phyloP scores from a whole-genome alignment of 2,329 filamentous ascomycete species.

The Colletotrichum sp. region DNA sequence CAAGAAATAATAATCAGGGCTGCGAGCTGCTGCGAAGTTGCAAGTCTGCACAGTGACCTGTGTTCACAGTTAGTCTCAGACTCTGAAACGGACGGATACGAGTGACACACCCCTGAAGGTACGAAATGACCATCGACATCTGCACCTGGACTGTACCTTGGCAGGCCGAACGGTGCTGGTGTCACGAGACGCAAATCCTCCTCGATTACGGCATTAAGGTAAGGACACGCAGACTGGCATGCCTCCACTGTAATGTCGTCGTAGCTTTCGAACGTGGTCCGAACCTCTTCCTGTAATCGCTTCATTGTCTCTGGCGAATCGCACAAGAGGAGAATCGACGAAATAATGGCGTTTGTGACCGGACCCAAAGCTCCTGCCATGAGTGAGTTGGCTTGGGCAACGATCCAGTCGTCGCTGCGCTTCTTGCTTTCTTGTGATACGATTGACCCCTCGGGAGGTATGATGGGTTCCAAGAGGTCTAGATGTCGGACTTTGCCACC shows the following conservation, averaged over 20 bases:
- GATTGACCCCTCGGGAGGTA: not conserved
- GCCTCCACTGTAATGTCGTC: not conserved
- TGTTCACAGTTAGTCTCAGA: not conserved
- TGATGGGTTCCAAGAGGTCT: not conserved
- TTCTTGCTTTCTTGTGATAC: not conserved
- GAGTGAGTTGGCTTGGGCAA: not conserved
- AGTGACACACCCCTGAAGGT: not conserved
- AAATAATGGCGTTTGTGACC: not conserved
- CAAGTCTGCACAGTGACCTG: not conserved
- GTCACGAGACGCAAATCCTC: not conserved
- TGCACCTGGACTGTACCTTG: not conserved
- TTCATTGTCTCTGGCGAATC: not conserved
- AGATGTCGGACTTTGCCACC: not conserved
- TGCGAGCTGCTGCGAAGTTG: not conserved
- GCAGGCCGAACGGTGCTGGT: not conserved
- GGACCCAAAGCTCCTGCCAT: not conserved
- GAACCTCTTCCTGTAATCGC: not conserved
- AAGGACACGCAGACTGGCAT: not conserved
- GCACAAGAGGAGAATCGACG: not conserved
- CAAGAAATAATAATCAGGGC: not conserved
- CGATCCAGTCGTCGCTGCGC: not conserved
- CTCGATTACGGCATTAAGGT: not conserved
- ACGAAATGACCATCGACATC: not conserved
- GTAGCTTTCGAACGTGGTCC: not conserved
- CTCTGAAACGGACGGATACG: rapidly evolving